A percentile compares a stretch with the other conserved stretches of the same genome.
phyloP scores from a whole-genome alignment of 2,329 filamentous ascomycete species.

The Diaporthe helianthi region DNA sequence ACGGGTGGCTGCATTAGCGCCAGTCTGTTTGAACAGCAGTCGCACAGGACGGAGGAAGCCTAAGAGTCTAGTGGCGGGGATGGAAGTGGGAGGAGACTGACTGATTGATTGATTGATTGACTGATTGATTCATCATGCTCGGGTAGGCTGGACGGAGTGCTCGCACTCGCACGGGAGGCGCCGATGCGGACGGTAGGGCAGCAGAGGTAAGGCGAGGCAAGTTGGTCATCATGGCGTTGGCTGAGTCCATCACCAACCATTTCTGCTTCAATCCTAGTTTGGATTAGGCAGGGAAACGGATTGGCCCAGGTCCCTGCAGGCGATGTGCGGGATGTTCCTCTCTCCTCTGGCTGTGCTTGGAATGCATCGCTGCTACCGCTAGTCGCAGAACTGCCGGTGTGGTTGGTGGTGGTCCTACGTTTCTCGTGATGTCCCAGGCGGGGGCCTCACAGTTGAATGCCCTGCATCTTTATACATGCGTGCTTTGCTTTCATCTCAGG shows the following conservation, averaged over 20 bases:
- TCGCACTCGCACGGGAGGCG: conserved; percentile 17
- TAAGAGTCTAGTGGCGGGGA: background rate
- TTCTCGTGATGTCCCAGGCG: conserved; percentile 47
- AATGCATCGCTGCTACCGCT: conserved; percentile 20
- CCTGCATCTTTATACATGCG: conserved; percentile 35
- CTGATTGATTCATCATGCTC: conserved; percentile 4
- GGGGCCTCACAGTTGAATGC: conserved; percentile 41
- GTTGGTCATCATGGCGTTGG: conserved; percentile 18
- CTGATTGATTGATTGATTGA: conserved; percentile 3
- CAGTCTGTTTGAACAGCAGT: conserved; percentile 42
- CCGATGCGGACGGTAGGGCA: conserved; percentile 13
- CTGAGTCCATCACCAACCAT: conserved; percentile 11
- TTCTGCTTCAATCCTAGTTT: conserved; percentile 10
- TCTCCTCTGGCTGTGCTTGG: conserved; percentile 8
- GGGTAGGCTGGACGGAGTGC: background rate
- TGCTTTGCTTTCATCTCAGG: conserved; percentile 31
- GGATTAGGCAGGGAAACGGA: conserved; percentile 2
- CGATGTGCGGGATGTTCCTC: conserved; percentile 24
- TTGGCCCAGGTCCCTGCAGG: conserved; percentile 3
- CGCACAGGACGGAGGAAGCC: conserved; percentile 34
- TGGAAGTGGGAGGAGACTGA: conserved; percentile 4
- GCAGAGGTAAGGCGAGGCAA: conserved; percentile 14
- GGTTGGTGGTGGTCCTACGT: conserved; percentile 44
- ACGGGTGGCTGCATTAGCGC: conserved; percentile 36
- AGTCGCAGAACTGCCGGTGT: conserved; percentile 29